Evolutionary conservation across 2,329 filamentous ascomycete genomes (phyloP).

Genomic region (Fusarium nisikadoi): DNA sequence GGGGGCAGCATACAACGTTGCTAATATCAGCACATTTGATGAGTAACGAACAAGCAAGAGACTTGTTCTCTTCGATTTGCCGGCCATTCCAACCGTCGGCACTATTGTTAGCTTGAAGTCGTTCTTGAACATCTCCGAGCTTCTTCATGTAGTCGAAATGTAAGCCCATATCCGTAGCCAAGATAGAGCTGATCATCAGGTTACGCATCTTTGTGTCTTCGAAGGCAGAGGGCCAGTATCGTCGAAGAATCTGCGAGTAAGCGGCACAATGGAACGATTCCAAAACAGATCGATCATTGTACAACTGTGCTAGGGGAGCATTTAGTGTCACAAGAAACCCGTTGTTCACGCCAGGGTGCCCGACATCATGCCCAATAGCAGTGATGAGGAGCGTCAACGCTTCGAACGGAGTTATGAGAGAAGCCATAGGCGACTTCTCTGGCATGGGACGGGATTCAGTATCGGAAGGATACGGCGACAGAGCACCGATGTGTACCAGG

Average conservation of each 20-base stretch:
- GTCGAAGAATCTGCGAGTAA: conserved; percentile 92
- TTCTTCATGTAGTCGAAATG: conserved; percentile 98
- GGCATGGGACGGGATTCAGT: conserved; percentile 45
- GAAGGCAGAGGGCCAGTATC: conserved; percentile 89
- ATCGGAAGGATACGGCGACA: conserved; percentile 72
- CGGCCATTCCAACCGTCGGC: conserved; percentile 82
- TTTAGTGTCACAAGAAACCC: conserved; percentile 93
- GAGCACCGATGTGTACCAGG: conserved; percentile 79
- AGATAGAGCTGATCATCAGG: conserved; percentile 95
- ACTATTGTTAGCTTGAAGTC: conserved; percentile 73
- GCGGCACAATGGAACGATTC: conserved; percentile 98
- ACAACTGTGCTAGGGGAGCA: conserved; percentile 90
- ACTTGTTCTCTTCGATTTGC: conserved; percentile 78
- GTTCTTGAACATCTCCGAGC: conserved; percentile 82
- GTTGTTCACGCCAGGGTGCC: conserved; percentile 97
- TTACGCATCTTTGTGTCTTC: conserved; percentile 82
- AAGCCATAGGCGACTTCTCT: conserved; percentile 73
- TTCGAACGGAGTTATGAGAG: conserved; percentile 85
- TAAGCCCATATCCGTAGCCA: conserved; percentile 96
- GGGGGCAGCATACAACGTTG: conserved; percentile 94
- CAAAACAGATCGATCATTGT: conserved; percentile 95
- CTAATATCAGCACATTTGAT: conserved; percentile 99
- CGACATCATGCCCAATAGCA: conserved; percentile 97
- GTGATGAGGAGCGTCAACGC: conserved; percentile 89
- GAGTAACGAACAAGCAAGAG: conserved; percentile 86